Percentiles rank a stretch among this genome's conserved stretches.
Evolutionary conservation across 768 basidiomycete species (phyloP).

Genomic region (Kwoniella heveanensis): DNA sequence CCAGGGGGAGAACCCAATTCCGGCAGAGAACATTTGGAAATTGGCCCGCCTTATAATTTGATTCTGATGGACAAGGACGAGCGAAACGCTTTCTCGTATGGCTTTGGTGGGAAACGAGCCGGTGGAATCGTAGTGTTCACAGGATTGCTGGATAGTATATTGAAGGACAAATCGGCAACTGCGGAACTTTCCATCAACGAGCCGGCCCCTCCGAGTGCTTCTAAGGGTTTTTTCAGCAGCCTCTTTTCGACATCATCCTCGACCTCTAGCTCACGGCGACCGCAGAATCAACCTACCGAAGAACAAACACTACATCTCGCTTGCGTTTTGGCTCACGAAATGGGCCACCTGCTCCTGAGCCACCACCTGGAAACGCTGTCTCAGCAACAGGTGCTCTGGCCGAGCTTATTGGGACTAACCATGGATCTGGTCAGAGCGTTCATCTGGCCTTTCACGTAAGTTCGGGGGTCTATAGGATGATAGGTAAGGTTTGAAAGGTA

Average conservation of each 20-base stretch:
- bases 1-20: conserved; percentile 43
- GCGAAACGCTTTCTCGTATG: conserved; percentile 92
- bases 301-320: conserved; percentile 88
- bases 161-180: conserved; percentile 49
- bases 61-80: conserved; percentile 85
- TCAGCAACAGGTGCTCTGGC: conserved; percentile 76
- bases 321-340: conserved; percentile 87
- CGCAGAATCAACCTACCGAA: conserved; percentile 64
- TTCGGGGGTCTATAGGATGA: conserved; percentile 56
- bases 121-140: conserved; percentile 94
- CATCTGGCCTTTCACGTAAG: conserved; percentile 84
- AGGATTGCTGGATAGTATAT: conserved; percentile 85
- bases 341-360: conserved; percentile 84
- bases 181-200: conserved; percentile 11
- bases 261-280: conserved; percentile 32
- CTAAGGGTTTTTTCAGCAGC: conserved; percentile 60
- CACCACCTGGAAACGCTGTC: conserved; percentile 93
- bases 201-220: conserved; percentile 13
- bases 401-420: conserved; percentile 73
- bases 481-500: too few relatives aligned
- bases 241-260: conserved; percentile 55
- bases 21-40: conserved; percentile 52
- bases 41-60: conserved; percentile 86
- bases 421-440: conserved; percentile 76
- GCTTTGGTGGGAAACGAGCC: conserved; percentile 81